A percentile compares a stretch with the other conserved stretches of the same genome.
Evolutionary conservation across 352 stramenopile species (phyloP).

Genomic region (Phytopythium mirpurense): DNA sequence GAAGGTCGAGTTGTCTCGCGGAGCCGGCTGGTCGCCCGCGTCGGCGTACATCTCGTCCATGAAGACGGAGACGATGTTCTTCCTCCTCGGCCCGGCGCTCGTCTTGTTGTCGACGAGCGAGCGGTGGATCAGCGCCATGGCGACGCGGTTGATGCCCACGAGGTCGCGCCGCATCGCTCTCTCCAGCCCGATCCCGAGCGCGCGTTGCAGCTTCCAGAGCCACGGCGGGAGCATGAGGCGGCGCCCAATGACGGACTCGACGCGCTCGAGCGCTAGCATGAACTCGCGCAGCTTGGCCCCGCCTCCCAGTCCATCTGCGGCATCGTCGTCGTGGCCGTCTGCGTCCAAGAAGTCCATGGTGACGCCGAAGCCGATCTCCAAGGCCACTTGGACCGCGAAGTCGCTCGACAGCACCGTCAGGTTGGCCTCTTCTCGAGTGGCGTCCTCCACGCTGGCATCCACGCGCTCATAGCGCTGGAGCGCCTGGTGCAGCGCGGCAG

Average conservation of each 20-base stretch:
- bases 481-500: slow-evolving; percentile 15
- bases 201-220: slow-evolving; percentile 4
- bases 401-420: slow-evolving; percentile 32
- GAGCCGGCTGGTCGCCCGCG: not conserved
- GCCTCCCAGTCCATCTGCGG: not conserved
- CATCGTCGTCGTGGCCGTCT: not conserved
- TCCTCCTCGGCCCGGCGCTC: not conserved
- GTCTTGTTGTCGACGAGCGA: slow-evolving; percentile 7
- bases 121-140: slow-evolving; percentile 12
- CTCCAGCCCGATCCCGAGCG: slow-evolving; percentile 1
- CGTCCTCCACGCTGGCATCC: not conserved
- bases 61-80: slow-evolving; percentile 23
- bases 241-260: not conserved
- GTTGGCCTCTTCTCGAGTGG: slow-evolving; percentile 11
- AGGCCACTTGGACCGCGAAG: slow-evolving; percentile 62
- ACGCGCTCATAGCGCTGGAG: slow-evolving; percentile 10
- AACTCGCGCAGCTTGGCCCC: not conserved
- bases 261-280: not conserved
- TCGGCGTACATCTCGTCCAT: slow-evolving; percentile 16
- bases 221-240: slow-evolving; percentile 5
- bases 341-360: slow-evolving; percentile 23
- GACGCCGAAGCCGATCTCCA: slow-evolving; percentile 62
- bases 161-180: not conserved
- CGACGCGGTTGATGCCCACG: slow-evolving; percentile 12
- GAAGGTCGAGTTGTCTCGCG: slow-evolving; percentile 7